Conservation (phyloP, 208 protist species). For the Endotrypanum monterogeii region DNA sequence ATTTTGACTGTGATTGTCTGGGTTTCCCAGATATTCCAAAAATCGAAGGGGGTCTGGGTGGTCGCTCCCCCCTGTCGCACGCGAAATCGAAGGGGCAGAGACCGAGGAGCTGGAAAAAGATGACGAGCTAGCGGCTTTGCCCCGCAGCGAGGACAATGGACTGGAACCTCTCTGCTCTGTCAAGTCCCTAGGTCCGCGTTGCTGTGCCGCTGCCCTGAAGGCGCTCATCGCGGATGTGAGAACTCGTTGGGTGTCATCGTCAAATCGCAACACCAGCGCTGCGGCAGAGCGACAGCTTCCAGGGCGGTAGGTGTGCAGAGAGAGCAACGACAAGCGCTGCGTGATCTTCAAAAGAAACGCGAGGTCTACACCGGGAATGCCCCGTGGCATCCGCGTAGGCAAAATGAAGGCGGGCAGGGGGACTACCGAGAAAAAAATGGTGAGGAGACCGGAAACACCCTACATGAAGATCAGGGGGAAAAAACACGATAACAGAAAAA, state of each 20-base stretch:
- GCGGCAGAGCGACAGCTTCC: conserved; percentile 42
- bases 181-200: neutral
- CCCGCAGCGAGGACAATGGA: neutral
- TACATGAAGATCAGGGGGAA: neutral
- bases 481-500: neutral
- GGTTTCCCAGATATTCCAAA: neutral
- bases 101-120: neutral
- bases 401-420: conserved; percentile 7
- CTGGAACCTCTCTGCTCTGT: neutral
- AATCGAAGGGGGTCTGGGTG: neutral
- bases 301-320: conserved; percentile 59
- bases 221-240: conserved; percentile 7
- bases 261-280: conserved; percentile 74
- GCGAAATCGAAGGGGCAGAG: neutral
- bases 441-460: neutral
- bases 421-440: neutral
- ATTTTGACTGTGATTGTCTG: neutral
- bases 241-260: conserved; percentile 37
- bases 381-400: neutral
- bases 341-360: conserved; percentile 47
- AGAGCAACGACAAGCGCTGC: conserved; percentile 33
- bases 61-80: neutral
- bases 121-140: neutral
- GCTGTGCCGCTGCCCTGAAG: conserved; percentile 1
- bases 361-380: conserved; percentile 57